Base-by-base conservation (phyloP, 805 yeast species). In the Candida saitoana region DNA sequence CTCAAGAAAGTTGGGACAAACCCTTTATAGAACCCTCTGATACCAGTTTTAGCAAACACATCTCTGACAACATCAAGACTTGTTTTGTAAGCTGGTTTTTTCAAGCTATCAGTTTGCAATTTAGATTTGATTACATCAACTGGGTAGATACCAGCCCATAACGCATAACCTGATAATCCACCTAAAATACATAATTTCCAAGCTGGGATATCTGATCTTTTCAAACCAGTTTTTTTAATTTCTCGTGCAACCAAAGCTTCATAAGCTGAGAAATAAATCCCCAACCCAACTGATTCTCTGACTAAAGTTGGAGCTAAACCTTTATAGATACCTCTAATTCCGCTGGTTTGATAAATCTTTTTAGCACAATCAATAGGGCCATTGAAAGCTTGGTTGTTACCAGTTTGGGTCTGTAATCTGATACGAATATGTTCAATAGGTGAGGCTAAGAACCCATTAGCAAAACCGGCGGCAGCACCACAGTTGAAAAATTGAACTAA, bases 371-470 rank as follows among this genome's bases (percentile, higher is more conserved):
- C 91, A 11, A 83, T 50, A 5, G 96, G 96, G 1, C 96, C 96
- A 32, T 70, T 58, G 45, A 79, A 82, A 27, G 57, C 56, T 48
- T 70, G 71, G n/a, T 69, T 69, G 5, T 67, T 50, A 0, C 73
- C 69, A 7, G 87, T 82, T 62, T 87, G 95, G 2, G 96, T 88
- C 64, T 93, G 99, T 49, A 95, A 74, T 51, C 97, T 76, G 52
- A 93, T 90, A 69, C 99, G 82, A 45, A 93, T 77, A 58, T 89
- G 98, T 62, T 93, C 99, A 49, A 93, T 91, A 2, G 99, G 99
- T 11, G 91, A 76, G 0, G 97, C 96, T 50, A 91, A 60, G 40
- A 90, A 77, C 1, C 95, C 85, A 67, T 90, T 91, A 22, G 95
- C 89, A 40, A 88, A 63, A 18, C 99, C 99, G 29, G 96, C 96